Evolutionary conservation across 2,329 filamentous ascomycete genomes (phyloP), one percentile per base, ranked within the genome.

Genomic region (Emergomyces pasteurianus): DNA sequence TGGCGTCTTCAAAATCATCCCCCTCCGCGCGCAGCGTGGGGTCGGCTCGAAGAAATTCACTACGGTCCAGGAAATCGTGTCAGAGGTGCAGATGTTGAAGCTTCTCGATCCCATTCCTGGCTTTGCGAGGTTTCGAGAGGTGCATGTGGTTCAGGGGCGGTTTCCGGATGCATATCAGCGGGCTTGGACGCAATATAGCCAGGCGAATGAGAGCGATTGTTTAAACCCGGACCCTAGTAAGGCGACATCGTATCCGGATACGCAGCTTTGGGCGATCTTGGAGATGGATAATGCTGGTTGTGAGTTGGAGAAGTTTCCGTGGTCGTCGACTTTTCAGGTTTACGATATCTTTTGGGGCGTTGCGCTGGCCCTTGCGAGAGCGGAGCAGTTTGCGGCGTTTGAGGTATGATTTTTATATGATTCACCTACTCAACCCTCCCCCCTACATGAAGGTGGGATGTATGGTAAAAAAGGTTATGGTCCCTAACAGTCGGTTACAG

Each of bases 331-430:
- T 4, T 78, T 77, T 61, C 76, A 80, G 63, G 76, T 81, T 1
- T 86, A 83, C 74, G 84, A 87, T 67, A 79, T 86, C 0, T 87
- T 87, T 71, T 87, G 84, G 85, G 81, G 83, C 18, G 82, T 85
- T n/a, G 80, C 81, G 8, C 75, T 85, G 66, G 80, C 82, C 1
- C 72, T 87, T 10, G 83, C 81, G 18, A 81, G 83, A 62, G 85
- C 82, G 10, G 85, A 87, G 69, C 78, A 81, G 66, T 79, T 78
- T 59, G 79, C 81, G 6, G 72, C 78, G 58, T 87, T 87, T 66
- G 85, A 87, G 71, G 75, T 77, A 67, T 61, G 63, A 47, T 53
- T 7, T 31, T n/a, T n/a, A n/a, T n/a, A n/a, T n/a, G n/a, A n/a
- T n/a, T n/a, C n/a, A n/a, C n/a, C n/a, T n/a, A n/a, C n/a, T n/a